A percentile compares a stretch with the other conserved stretches of the same genome.
Evolutionary conservation across 345 rosid genomes (phyloP).

Genomic region (Turnera subulata): DNA sequence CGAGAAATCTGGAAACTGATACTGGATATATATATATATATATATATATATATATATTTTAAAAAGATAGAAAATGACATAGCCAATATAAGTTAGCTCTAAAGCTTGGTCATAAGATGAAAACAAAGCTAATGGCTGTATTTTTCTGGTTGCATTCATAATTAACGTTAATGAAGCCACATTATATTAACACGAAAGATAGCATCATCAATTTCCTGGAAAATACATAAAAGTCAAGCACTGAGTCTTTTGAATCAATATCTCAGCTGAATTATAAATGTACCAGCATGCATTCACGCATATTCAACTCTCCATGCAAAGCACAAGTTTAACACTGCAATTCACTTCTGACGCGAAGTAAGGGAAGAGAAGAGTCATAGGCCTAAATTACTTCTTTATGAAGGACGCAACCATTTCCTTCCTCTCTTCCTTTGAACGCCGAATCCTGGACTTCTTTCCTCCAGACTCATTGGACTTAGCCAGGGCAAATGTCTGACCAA

Average conservation of each 20-base stretch:
- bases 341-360: not conserved
- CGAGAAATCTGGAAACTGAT: not conserved
- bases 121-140: too few relatives aligned
- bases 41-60: slow-evolving; percentile 2
- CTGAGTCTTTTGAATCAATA: too few relatives aligned
- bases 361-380: slow-evolving; percentile 6
- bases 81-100: not conserved
- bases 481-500: slow-evolving; percentile 69
- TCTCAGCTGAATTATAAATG: too few relatives aligned
- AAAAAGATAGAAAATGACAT: not conserved
- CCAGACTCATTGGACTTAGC: slow-evolving; percentile 66
- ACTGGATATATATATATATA: too few relatives aligned
- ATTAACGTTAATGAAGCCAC: too few relatives aligned
- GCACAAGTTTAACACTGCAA: not conserved
- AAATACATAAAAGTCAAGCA: too few relatives aligned
- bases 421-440: slow-evolving; percentile 93
- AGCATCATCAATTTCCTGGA: too few relatives aligned
- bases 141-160: too few relatives aligned
- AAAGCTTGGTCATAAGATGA: too few relatives aligned
- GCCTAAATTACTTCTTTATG: slow-evolving; percentile 64
- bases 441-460: slow-evolving; percentile 71
- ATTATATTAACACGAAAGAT: too few relatives aligned
- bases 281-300: too few relatives aligned
- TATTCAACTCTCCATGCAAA: too few relatives aligned
- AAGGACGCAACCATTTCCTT: slow-evolving; percentile 77